Base-by-base conservation (phyloP, 495 filamentous ascomycete genomes). In the Penicillium flavigenum region DNA sequence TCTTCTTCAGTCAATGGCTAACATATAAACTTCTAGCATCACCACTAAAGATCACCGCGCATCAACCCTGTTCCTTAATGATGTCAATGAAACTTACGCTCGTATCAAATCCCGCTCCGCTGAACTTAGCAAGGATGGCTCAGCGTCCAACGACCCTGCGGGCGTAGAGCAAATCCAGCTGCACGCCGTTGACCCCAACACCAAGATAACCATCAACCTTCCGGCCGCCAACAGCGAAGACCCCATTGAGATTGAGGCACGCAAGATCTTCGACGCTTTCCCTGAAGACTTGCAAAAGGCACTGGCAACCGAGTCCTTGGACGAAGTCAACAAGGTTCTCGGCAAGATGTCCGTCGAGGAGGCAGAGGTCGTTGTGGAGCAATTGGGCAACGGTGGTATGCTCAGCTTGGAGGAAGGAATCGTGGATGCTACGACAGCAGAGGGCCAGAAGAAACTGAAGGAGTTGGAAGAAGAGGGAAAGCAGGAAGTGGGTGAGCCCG, bases 91-190 rank as follows among this genome's bases (percentile, higher is more conserved):
- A 26, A 98, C 92, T 36, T 96, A 94, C 72, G 76, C 76, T 56
- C 84, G 85, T 24, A 96, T 98, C 74, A 86, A 84, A 61, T 83
- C 78, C 38, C 85, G 93, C 24, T 83, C 88, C 0, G 82, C 84
- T n/a, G 89, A 95, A 71, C 87, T 97, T 54, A 77, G 75, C 47
- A 79, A 83, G 42, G 79, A 87, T 58, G 76, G 85, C 70, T 83
- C 84, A 2, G 83, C 86, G 44, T 81, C 86, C 17, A 84, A 84
- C 50, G 84, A 79, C 34, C 84, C 85, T 14, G 82, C 79, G 11
- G 89, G 87, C 10, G 89, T 95, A n/a, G 93, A 98, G 76, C 93
- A 96, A 69, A 98, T 98, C 63, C 94, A 98, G 74, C 79, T 98
- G 22, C 94, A 98, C 68, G 92, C 94, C 16, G 91, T 98, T 22